Percentiles rank a stretch among this genome's conserved stretches.
phyloP scores from a whole-genome alignment of 2,329 filamentous ascomycete genomes.

The Alternaria burnsii region DNA sequence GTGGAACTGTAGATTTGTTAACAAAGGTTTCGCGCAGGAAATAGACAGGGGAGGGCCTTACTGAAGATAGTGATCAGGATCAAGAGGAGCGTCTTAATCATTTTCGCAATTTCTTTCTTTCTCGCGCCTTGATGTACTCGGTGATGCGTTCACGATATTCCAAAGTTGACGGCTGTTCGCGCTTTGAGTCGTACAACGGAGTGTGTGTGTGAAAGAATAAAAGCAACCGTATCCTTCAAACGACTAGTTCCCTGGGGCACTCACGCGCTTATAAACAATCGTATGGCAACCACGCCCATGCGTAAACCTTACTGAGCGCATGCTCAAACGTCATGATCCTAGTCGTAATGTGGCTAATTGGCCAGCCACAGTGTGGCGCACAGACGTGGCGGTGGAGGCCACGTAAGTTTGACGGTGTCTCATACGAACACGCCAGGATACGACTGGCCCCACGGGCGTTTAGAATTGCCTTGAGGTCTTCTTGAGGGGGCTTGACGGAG shows the following conservation, averaged over 20 bases:
- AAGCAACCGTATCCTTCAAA: background rate
- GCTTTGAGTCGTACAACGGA: background rate
- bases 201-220: background rate
- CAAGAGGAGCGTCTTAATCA: slow-evolving; percentile 50
- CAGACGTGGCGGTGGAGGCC: background rate
- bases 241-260: background rate
- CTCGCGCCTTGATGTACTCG: background rate
- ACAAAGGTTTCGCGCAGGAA: background rate
- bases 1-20: slow-evolving; percentile 52
- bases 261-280: background rate
- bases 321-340: slow-evolving; percentile 3
- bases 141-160: background rate
- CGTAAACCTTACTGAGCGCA: slow-evolving; percentile 4
- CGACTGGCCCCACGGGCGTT: too few species aligned
- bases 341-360: background rate
- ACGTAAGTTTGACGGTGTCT: background rate
- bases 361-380: slow-evolving; percentile 8
- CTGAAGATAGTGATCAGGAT: slow-evolving; percentile 58
- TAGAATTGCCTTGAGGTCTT: too few species aligned
- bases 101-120: slow-evolving; percentile 11
- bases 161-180: background rate
- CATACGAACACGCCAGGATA: background rate
- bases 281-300: background rate
- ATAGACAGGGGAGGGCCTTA: slow-evolving; percentile 24
- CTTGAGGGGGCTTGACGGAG: too few species aligned